Evolutionary conservation across 495 filamentous ascomycete species (phyloP), one percentile per base, ranked within the genome.

Genomic region (Jackrogersella multiformis): DNA sequence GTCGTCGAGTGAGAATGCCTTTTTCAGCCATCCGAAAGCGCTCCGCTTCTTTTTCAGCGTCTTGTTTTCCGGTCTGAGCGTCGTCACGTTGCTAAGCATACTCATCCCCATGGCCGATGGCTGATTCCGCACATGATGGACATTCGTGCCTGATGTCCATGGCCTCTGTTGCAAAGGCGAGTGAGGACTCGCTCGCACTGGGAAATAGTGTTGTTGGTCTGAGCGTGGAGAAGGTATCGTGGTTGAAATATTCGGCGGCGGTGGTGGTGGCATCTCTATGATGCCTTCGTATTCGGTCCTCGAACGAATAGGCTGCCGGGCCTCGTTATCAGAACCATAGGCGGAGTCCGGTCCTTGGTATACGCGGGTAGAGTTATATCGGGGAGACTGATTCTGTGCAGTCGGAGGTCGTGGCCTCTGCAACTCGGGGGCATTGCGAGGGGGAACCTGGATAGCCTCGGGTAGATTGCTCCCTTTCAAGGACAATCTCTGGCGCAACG

Each of bases 21-120:
- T 86, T 71, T 85, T 86, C 21, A 86, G 71, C 84, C 84, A 86
- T 13, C 84, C 83, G 56, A 86, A 86, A 6, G 82, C 83, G 70
- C 84, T 86, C 23, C 81, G 75, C 76, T 86, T 86, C 78, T 86
- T 86, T 69, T 86, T 86, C 26, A 85, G 45, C 35, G 77, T 76
- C 64, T 77, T 75, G 1, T 66, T 74, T 42, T 77, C 68, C 3
- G 51, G 66, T 0, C 64, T 74, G 54, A 76, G 69, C 21, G 76
- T 75, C 20, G 77, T 80, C 16, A 76, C 72, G 48, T 74, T 78
- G 64, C 80, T 81, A 49, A 80, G 71, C 76, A 79, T 80, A 61
- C 82, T 83, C 82, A 85, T 84, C 48, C 79, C 82, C 77, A 84
- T 80, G 4, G 74, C 72, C 0, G 82, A 84, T 20, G 81, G 82